Conservation (phyloP, 2,329 filamentous ascomycete genomes). For the Aspergillus vadensis region DNA sequence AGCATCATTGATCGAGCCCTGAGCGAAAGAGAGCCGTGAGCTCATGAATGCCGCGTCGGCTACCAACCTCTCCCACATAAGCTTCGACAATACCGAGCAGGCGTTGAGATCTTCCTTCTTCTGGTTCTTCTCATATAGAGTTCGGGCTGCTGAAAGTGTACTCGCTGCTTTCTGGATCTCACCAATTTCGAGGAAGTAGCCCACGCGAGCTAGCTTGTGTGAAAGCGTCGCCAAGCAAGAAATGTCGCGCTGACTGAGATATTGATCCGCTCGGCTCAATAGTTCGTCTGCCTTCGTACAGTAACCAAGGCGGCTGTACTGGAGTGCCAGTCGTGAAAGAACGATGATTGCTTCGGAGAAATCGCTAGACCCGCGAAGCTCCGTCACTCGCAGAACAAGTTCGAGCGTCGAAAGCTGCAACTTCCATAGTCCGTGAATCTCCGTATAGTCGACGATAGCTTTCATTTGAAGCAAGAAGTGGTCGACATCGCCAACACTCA, state of each 20-base stretch:
- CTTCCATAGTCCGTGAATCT: conserved; percentile 58
- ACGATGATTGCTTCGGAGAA: conserved; percentile 45
- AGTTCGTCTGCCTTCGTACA: conserved; percentile 58
- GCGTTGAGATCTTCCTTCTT: conserved; percentile 33
- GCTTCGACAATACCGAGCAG: conserved; percentile 42
- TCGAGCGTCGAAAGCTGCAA: conserved; percentile 53
- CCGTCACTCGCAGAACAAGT: conserved; percentile 51
- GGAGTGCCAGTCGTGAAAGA: conserved; percentile 53
- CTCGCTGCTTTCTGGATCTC: conserved; percentile 61
- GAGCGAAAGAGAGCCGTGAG: conserved; percentile 66
- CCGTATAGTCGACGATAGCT: conserved; percentile 58
- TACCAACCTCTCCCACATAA: conserved; percentile 55
- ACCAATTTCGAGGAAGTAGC: conserved; percentile 71
- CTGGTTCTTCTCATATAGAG: conserved; percentile 37
- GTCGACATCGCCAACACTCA: conserved; percentile 53
- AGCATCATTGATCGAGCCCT: conserved; percentile 49
- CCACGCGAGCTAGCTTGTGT: conserved; percentile 71
- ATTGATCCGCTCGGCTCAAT: conserved; percentile 61
- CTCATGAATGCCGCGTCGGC: conserved; percentile 65
- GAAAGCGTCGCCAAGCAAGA: conserved; percentile 52
- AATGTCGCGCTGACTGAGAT: conserved; percentile 43
- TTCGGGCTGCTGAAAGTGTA: conserved; percentile 34
- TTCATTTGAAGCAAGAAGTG: conserved; percentile 55
- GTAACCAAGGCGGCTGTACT: conserved; percentile 63
- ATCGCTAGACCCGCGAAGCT: conserved; percentile 45